Evolutionary conservation across 352 stramenopile genomes (phyloP).

Genomic region (Phytophthora multivora): DNA sequence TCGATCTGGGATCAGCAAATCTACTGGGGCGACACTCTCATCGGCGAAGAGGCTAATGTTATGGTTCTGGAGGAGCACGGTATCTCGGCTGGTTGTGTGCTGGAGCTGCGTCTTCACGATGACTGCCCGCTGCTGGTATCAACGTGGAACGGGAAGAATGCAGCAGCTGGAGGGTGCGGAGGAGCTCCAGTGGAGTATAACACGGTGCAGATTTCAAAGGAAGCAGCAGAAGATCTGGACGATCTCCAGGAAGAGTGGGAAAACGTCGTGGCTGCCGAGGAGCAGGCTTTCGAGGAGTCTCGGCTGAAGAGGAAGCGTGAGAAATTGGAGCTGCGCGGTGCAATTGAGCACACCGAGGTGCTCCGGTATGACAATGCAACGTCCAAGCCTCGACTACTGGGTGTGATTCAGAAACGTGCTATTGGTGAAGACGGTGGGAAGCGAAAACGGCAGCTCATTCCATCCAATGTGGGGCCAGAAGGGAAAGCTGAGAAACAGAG

Average conservation of each 20-base stretch:
- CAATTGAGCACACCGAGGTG: constrained; percentile 67
- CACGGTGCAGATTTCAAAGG: constrained; percentile 84
- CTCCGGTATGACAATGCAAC: constrained; percentile 57
- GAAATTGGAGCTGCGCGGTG: constrained; percentile 55
- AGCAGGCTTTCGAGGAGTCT: constrained; percentile 59
- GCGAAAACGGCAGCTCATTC: constrained; percentile 19
- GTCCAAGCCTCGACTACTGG: constrained; percentile 49
- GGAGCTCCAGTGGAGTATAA: constrained; percentile 63
- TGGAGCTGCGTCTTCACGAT: constrained; percentile 78
- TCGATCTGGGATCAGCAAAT: constrained; percentile 85
- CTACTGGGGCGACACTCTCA: constrained; percentile 76
- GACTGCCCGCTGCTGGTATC: constrained; percentile 74
- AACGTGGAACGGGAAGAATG: constrained; percentile 63
- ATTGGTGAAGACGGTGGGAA: constrained; percentile 14
- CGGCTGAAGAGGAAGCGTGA: constrained; percentile 52
- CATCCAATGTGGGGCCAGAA: background rate
- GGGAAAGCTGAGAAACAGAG: constrained; percentile 9
- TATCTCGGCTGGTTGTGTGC: constrained; percentile 62
- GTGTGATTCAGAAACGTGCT: constrained; percentile 52
- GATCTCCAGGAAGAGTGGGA: constrained; percentile 74
- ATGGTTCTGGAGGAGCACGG: constrained; percentile 80
- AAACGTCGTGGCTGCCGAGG: constrained; percentile 58
- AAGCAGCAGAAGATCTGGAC: constrained; percentile 77
- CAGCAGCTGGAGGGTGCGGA: constrained; percentile 30
- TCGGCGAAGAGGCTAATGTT: constrained; percentile 73